Conservation (phyloP, 164 flowering plant species). For the Brasenia schreberi region DNA sequence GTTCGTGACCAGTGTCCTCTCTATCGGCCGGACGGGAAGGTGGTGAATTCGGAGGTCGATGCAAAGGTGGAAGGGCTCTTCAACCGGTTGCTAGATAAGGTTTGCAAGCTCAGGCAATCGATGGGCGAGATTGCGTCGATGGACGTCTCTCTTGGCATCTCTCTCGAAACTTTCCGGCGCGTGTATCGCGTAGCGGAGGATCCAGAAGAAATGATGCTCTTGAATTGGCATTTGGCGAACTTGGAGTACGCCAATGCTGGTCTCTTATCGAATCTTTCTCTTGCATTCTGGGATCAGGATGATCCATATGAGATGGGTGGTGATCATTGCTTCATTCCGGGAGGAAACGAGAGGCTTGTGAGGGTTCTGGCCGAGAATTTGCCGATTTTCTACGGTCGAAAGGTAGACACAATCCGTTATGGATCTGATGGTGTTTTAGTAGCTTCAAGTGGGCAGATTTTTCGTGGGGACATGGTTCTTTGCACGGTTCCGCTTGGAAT, state of each 20-base stretch:
- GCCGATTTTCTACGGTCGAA: slow-evolving; percentile 57
- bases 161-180: slow-evolving; percentile 69
- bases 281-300: slow-evolving; percentile 99
- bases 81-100: slow-evolving; percentile 80
- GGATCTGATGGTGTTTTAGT: slow-evolving; percentile 80
- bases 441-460: slow-evolving; percentile 61
- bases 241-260: slow-evolving; percentile 95
- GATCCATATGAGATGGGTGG: slow-evolving; percentile 99
- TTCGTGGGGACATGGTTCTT: slow-evolving; percentile 74
- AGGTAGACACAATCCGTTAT: slow-evolving; percentile 57
- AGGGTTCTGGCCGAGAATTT: slow-evolving; percentile 67
- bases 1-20: slow-evolving; percentile 93
- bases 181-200: slow-evolving; percentile 61
- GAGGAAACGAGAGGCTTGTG: slow-evolving; percentile 82
- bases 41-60: slow-evolving; percentile 70
- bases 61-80: slow-evolving; percentile 64
- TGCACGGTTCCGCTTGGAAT: slow-evolving; percentile 97
- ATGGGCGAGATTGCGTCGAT: slow-evolving; percentile 75
- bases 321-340: slow-evolving; percentile 96
- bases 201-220: slow-evolving; percentile 62
- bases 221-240: slow-evolving; percentile 96
- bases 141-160: slow-evolving; percentile 76
- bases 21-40: slow-evolving; percentile 73
- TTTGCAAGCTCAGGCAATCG: slow-evolving; percentile 78
- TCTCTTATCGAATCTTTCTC: slow-evolving; percentile 60